Percentiles rank a stretch among this genome's conserved stretches.
Evolutionary conservation across 2,329 filamentous ascomycete genomes (phyloP).

Genomic region (Endoconidiophora laricicola): DNA sequence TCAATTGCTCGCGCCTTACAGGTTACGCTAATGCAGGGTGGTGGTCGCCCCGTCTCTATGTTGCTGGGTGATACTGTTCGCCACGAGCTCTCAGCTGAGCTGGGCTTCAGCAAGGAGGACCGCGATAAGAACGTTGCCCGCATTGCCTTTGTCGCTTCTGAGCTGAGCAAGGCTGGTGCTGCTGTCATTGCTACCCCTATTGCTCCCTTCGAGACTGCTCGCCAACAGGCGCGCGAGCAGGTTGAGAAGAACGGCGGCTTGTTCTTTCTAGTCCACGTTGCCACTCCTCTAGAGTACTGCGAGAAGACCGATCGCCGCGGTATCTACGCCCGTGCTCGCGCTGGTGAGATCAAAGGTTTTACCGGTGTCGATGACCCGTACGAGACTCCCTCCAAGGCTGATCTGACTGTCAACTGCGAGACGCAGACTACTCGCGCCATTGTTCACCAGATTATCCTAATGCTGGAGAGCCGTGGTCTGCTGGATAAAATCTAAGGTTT

Average conservation of each 20-base stretch:
- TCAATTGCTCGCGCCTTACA: slow-evolving; percentile 89
- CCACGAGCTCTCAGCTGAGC: slow-evolving; percentile 78
- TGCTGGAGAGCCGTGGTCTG: slow-evolving; percentile 79
- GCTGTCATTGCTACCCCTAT: slow-evolving; percentile 95
- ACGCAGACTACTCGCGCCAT: slow-evolving; percentile 82
- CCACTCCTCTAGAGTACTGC: slow-evolving; percentile 77
- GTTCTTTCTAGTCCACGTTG: slow-evolving; percentile 92
- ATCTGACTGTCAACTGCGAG: slow-evolving; percentile 70
- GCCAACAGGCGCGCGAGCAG: slow-evolving; percentile 63
- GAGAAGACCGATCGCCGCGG: slow-evolving; percentile 92
- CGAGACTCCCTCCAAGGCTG: slow-evolving; percentile 63
- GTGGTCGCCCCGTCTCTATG: slow-evolving; percentile 83
- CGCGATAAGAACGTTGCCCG: slow-evolving; percentile 88
- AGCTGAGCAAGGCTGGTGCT: slow-evolving; percentile 81
- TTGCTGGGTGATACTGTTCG: slow-evolving; percentile 92
- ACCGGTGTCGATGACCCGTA: slow-evolving; percentile 97
- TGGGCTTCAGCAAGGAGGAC: slow-evolving; percentile 87
- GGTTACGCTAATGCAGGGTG: slow-evolving; percentile 95
- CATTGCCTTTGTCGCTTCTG: slow-evolving; percentile 89
- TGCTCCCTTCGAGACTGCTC: slow-evolving; percentile 70
- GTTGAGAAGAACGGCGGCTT: slow-evolving; percentile 66
- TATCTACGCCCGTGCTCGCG: slow-evolving; percentile 68
- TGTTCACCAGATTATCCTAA: slow-evolving; percentile 88
- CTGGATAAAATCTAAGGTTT: slow-evolving; percentile 47
- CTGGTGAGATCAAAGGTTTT: slow-evolving; percentile 92